Evolutionary conservation across 2,329 filamentous ascomycete species (phyloP).

Genomic region (Ramularia endophylla): DNA sequence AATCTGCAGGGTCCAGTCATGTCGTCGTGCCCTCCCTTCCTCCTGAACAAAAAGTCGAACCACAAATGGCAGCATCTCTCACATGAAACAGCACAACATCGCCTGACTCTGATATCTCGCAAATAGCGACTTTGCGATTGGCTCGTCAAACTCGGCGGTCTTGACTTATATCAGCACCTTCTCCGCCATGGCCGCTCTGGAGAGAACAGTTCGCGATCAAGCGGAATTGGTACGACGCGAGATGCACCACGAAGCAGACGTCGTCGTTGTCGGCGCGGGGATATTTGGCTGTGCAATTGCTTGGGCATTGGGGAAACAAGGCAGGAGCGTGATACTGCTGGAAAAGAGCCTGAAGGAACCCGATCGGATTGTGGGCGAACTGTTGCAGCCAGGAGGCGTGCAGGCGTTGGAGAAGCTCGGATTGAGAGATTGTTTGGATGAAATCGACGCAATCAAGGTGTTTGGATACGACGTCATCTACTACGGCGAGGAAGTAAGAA

Average conservation of each 20-base stretch:
- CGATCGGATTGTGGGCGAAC: conserved; percentile 90
- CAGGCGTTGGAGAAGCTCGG: conserved; percentile 74
- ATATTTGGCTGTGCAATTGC: conserved; percentile 84
- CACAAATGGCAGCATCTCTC: too few species aligned
- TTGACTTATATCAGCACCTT: too few species aligned
- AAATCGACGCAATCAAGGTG: conserved; percentile 77
- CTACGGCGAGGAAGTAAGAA: conserved; percentile 63
- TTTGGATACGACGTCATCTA: conserved; percentile 86
- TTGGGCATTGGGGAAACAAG: conserved; percentile 78
- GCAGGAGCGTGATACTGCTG: conserved; percentile 81
- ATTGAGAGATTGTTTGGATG: conserved; percentile 74
- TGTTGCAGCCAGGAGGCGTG: conserved; percentile 89
- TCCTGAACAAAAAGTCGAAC: too few species aligned
- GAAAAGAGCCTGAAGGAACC: conserved; percentile 88
- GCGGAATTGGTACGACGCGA: conserved; percentile 42
- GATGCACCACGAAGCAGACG: conserved; percentile 62
- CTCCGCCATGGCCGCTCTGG: too few species aligned
- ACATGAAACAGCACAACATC: too few species aligned
- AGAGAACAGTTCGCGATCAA: background rate
- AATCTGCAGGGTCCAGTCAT: too few species aligned
- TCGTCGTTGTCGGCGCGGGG: conserved; percentile 88
- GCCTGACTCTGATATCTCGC: too few species aligned
- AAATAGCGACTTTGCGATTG: too few species aligned
- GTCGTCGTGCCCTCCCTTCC: too few species aligned
- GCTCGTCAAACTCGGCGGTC: too few species aligned